Evolutionary conservation across 2,329 filamentous ascomycete species (phyloP), one percentile per base, ranked within the genome.

Genomic region (Aspergillus calidoustus): DNA sequence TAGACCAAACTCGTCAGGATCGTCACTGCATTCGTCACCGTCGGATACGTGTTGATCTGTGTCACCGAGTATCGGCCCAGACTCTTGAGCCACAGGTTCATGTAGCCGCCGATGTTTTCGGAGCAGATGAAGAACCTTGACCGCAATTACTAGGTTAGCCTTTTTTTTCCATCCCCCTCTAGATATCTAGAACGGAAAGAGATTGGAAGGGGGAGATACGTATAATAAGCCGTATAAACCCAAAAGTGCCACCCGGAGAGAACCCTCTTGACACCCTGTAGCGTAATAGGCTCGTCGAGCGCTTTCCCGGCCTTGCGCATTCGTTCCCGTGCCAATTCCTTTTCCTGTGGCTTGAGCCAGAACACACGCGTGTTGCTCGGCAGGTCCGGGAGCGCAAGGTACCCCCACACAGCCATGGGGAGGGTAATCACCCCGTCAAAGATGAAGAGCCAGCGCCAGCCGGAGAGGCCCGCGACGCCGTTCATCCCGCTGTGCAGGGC

Each of bases 401-500:
- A 70, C 3, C 76, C 77, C 31, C 74, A 74, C 4, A 78, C 54
- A 6, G 70, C 75, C 4, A 81, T 75, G 0, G 80, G 79, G 5
- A 81, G 71, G 3, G 81, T 82, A 64, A 86, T 84, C 53, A 84
- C 71, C 0, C 81, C 81, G 66, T 85, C 83, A 43, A 86, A 81
- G 53, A 87, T 82, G 63, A 86, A 87, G 0, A 86, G 75, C 83
- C 81, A 83, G 64, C 79, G 76, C 81, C 81, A 84, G 0, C 82
- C 82, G 0, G 77, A 71, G 57, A 80, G 75, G 0, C 83, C 83
- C 28, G 69, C 67, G 0, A 78, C 69, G 3, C 83, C 83, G 34
- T 82, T 80, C 1, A 86, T 74, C n/a, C 79, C 79, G 19, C 79
- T 78, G 67, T 83, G 83, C 0, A 80, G 78, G 0, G 79, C 83